These are phyloP conservation scores for Raphanus hybrid DNA, from an alignment of 441 rosid genomes.

Conservation along the genomic window DNA sequence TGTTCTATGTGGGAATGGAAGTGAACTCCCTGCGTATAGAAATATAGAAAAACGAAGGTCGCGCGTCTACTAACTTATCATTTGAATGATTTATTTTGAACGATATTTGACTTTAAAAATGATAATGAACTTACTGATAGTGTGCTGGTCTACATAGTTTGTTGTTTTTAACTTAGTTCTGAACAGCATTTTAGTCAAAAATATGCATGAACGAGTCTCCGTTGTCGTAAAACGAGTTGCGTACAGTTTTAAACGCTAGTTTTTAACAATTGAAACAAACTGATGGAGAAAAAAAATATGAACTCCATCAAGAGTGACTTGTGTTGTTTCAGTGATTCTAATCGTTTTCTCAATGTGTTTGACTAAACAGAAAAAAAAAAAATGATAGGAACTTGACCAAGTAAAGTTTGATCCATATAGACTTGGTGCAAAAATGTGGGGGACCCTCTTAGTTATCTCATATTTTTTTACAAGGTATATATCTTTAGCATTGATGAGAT, in stretches of 20 bases:
- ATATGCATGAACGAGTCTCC: not conserved
- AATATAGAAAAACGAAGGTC: not conserved
- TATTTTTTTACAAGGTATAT: not conserved
- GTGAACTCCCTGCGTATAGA: not conserved
- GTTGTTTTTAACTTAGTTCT: conserved; percentile 3
- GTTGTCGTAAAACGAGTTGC: not conserved
- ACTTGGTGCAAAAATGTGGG: conserved; percentile 18
- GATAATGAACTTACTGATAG: not conserved
- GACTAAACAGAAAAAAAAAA: conserved; percentile 35
- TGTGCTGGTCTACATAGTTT: not conserved
- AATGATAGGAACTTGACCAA: conserved; percentile 41
- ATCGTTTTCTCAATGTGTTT: conserved; percentile 42
- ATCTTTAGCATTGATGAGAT: conserved; percentile 17
- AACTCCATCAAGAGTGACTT: conserved; percentile 13
- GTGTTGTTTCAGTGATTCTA: conserved; percentile 25
- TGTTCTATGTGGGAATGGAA: not conserved
- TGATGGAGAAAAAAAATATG: not conserved
- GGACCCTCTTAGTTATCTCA: conserved; percentile 27
- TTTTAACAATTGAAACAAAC: conserved; percentile 18
- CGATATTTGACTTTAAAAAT: not conserved
- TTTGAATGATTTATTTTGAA: not conserved
- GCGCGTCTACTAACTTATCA: not conserved
- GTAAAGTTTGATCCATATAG: conserved; percentile 31
- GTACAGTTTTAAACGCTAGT: not conserved
- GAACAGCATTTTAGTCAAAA: not conserved